Evolutionary conservation across 2,329 filamentous ascomycete species (phyloP).

Genomic region (Ceratocystis cacaofunesta): DNA sequence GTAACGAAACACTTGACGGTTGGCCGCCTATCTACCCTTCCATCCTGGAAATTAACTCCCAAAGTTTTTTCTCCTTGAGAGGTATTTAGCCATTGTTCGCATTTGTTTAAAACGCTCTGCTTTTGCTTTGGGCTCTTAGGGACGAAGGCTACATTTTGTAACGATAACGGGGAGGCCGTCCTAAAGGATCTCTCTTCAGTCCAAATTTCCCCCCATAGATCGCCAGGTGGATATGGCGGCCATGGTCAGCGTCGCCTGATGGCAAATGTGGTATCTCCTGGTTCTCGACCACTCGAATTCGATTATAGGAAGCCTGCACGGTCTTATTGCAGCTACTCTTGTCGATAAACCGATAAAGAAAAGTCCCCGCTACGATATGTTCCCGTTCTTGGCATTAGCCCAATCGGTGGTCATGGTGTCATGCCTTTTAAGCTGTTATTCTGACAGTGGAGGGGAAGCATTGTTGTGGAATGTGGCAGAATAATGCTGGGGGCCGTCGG

Average conservation of each 20-base stretch:
- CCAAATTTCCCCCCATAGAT: conserved; percentile 41
- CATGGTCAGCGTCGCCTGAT: conserved; percentile 42
- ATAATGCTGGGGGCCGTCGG: conserved; percentile 39
- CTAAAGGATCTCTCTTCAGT: conserved; percentile 36
- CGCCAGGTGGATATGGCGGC: conserved; percentile 57
- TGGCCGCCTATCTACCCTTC: conserved; percentile 31
- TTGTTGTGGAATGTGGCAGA: conserved; percentile 51
- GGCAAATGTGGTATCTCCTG: conserved; percentile 49
- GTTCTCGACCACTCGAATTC: conserved; percentile 51
- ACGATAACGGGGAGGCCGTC: conserved; percentile 30
- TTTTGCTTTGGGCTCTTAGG: conserved; percentile 42
- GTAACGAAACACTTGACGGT: too few species aligned
- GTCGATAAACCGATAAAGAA: conserved; percentile 27
- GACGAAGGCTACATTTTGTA: conserved; percentile 27
- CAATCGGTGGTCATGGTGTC: conserved; percentile 42
- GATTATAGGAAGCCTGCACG: conserved; percentile 47
- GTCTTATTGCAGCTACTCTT: conserved; percentile 29
- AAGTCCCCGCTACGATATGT: conserved; percentile 30
- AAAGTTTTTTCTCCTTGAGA: conserved; percentile 32
- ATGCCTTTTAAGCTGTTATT: conserved; percentile 46
- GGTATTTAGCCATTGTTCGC: conserved; percentile 49
- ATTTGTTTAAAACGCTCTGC: conserved; percentile 57
- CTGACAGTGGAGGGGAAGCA: conserved; percentile 40
- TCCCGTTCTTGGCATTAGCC: conserved; percentile 47
- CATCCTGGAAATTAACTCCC: too few species aligned